Base-by-base conservation (phyloP, 2,329 filamentous ascomycete genomes). In the Pestalotiopsis sp. region DNA sequence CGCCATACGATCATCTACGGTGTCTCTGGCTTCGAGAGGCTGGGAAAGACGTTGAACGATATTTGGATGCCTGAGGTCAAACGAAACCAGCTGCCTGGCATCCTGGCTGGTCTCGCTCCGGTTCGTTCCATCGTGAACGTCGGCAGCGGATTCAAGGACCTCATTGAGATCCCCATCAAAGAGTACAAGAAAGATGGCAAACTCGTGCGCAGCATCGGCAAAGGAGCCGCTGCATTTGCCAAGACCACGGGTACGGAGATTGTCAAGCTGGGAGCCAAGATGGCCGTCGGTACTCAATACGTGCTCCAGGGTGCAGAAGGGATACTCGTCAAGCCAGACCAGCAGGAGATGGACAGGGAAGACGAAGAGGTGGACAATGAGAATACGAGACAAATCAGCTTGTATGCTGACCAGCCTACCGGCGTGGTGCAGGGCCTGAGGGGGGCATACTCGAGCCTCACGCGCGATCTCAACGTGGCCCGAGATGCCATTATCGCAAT, bases 51-150 rank as follows among this genome's bases (percentile, higher is more conserved):
- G 2, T 87, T 99, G 41, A 98, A 98, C 77, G 94, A 97, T 77
- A 93, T 98, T 58, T 99, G 96, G 96, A 97, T 91, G 87, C 94
- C 94, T 1, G 95, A 99, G 77, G 92, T 99, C 67, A 94, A 92
- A 77, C 85, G 88, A 17, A 97, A 95, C 73, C 96, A 99, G 79
- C 90, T 99, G 4, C 94, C 94, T 0, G 91, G 92, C 1, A 92
- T 99, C 1, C 87, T 99, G 45, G 93, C 94, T 2, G 96, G 96
- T 23, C 85, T 99, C 5, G 95, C 95, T 0, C 93, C 94, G 0
- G 91, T 98, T n/a, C 90, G 94, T 14, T 94, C 94, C 1, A 83
- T 99, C 1, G 95, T 97, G 65, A 97, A 97, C 73, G 93, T 99
- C 9, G 94, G 95, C 38, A 92, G 91, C 68, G 95, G 95, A 1